A percentile compares a stretch with the other conserved stretches of the same genome.
Evolutionary conservation across 805 yeast species (phyloP).

Genomic region (Helenozyma rhizophorensis): DNA sequence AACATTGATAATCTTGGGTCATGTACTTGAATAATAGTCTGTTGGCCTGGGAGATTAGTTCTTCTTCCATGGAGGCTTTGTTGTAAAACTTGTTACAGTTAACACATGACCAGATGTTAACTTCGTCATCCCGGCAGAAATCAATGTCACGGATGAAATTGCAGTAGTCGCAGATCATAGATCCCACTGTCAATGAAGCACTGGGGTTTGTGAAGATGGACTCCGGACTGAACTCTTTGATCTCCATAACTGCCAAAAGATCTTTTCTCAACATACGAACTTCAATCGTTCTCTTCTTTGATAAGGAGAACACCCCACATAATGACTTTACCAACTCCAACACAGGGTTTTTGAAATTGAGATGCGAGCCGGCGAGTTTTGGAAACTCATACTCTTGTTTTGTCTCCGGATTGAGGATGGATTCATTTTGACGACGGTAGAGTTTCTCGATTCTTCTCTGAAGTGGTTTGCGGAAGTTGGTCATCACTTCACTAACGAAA

Average conservation of each 20-base stretch:
- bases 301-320: slow-evolving; percentile 67
- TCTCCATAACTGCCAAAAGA: slow-evolving; percentile 65
- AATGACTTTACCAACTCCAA: slow-evolving; percentile 74
- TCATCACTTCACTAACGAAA: slow-evolving; percentile 45
- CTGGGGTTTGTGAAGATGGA: slow-evolving; percentile 75
- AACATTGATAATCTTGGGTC: slow-evolving; percentile 78
- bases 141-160: slow-evolving; percentile 72
- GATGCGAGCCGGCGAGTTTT: slow-evolving; percentile 66
- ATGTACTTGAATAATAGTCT: slow-evolving; percentile 55
- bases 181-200: slow-evolving; percentile 58
- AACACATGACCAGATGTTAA: slow-evolving; percentile 55
- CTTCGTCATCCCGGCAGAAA: slow-evolving; percentile 65
- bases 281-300: slow-evolving; percentile 62
- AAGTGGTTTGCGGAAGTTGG: slow-evolving; percentile 58
- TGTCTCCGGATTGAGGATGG: slow-evolving; percentile 61
- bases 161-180: slow-evolving; percentile 77
- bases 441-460: slow-evolving; percentile 62
- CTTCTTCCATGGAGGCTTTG: slow-evolving; percentile 72
- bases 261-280: slow-evolving; percentile 72
- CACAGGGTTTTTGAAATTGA: slow-evolving; percentile 60
- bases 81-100: slow-evolving; percentile 64
- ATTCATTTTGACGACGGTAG: slow-evolving; percentile 66
- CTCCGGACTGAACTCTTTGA: slow-evolving; percentile 78
- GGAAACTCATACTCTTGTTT: slow-evolving; percentile 71
- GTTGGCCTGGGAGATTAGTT: slow-evolving; percentile 61